A percentile compares a stretch with the other conserved stretches of the same genome.
These are phyloP conservation scores for Phlyctochytrium bullatum DNA, from an alignment of 192 early-diverging fungal genomes.

Conservation along the genomic window DNA sequence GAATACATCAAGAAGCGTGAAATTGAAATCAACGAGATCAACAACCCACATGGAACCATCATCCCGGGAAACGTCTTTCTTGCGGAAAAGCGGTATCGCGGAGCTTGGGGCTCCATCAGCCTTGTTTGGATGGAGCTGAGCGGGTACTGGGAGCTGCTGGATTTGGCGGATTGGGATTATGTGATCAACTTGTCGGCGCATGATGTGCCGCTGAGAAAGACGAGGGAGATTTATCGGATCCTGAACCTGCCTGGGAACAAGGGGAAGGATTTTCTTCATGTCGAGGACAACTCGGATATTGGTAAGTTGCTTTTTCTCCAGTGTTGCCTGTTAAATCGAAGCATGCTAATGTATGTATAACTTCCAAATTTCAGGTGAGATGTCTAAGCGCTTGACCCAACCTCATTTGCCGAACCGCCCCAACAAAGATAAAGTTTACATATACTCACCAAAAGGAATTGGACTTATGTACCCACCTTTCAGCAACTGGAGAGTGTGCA, in stretches of 20 bases:
- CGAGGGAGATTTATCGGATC: slow-evolving; percentile 33
- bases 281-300: not conserved
- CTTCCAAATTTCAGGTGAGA: slow-evolving; percentile 29
- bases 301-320: not conserved
- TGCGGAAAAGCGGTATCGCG: slow-evolving; percentile 27
- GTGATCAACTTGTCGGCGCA: slow-evolving; percentile 43
- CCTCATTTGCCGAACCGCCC: slow-evolving; percentile 22
- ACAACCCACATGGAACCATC: not conserved
- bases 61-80: slow-evolving; percentile 37
- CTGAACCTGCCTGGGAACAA: slow-evolving; percentile 17
- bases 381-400: slow-evolving; percentile 33
- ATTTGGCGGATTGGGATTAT: slow-evolving; percentile 55
- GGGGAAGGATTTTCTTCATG: slow-evolving; percentile 37
- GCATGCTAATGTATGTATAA: too few relatives aligned
- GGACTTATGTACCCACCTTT: slow-evolving; percentile 26
- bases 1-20: slow-evolving; percentile 20
- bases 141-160: slow-evolving; percentile 49
- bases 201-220: slow-evolving; percentile 42
- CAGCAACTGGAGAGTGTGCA: slow-evolving; percentile 27
- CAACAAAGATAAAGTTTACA: not conserved
- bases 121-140: slow-evolving; percentile 42
- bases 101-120: slow-evolving; percentile 43
- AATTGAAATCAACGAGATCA: not conserved
- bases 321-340: too few relatives aligned
- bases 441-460: slow-evolving; percentile 22